Evolutionary conservation across 2,329 filamentous ascomycete genomes (phyloP).

Genomic region (Calonectria honghensis): DNA sequence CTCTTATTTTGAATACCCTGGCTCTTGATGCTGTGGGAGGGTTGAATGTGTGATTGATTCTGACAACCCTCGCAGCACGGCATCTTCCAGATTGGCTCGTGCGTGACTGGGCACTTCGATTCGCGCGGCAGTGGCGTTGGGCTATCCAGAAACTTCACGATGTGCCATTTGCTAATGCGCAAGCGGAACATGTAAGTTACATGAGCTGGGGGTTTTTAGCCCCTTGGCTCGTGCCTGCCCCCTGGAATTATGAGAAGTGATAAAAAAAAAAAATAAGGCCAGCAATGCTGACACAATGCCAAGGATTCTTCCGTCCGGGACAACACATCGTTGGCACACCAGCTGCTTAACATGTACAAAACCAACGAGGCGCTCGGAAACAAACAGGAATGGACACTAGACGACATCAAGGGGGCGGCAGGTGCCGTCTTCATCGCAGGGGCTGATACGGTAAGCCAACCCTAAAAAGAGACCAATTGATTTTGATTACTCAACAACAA

Average conservation of each 20-base stretch:
- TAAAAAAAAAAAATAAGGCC: neutral
- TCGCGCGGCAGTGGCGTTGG: slow-evolving; percentile 60
- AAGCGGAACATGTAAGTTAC: slow-evolving; percentile 53
- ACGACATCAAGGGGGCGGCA: slow-evolving; percentile 70
- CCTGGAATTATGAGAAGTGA: slow-evolving; percentile 19
- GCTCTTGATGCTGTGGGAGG: neutral
- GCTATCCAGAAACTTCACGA: slow-evolving; percentile 59
- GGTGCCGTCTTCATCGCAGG: slow-evolving; percentile 70
- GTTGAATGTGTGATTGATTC: slow-evolving; percentile 32
- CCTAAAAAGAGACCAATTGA: slow-evolving; percentile 40
- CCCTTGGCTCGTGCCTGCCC: neutral
- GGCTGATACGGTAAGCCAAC: slow-evolving; percentile 61
- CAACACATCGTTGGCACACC: slow-evolving; percentile 54
- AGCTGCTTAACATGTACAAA: slow-evolving; percentile 48
- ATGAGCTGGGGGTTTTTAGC: slow-evolving; percentile 10
- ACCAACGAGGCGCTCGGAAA: slow-evolving; percentile 39
- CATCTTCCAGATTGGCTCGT: slow-evolving; percentile 55
- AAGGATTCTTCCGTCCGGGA: slow-evolving; percentile 38
- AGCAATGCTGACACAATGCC: slow-evolving; percentile 45
- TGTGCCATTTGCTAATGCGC: slow-evolving; percentile 56
- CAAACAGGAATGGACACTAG: slow-evolving; percentile 57
- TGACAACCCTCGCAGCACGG: slow-evolving; percentile 45
- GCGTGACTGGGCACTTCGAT: slow-evolving; percentile 57
- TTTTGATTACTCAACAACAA: slow-evolving; percentile 47
- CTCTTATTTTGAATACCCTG: neutral